Evolutionary conservation across 352 stramenopile species (phyloP).

Genomic region (Phytophthora sp.): DNA sequence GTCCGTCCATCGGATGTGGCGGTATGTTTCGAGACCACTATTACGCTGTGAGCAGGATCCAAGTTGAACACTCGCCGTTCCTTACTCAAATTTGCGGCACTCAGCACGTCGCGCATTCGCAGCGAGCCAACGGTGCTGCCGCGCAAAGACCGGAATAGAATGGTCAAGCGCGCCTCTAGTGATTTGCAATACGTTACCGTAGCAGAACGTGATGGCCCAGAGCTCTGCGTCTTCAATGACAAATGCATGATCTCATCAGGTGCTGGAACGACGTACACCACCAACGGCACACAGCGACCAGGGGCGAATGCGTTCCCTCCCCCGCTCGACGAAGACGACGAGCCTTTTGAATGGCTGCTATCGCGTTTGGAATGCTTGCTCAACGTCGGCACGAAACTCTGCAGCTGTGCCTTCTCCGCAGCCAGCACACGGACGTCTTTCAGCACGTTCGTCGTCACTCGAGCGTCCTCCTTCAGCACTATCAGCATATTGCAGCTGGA

Average conservation of each 20-base stretch:
- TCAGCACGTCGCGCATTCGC: conserved; percentile 62
- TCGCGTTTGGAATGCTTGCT: conserved; percentile 51
- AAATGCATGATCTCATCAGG: conserved; percentile 50
- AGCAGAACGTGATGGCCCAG: conserved; percentile 47
- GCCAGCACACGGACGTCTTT: conserved; percentile 55
- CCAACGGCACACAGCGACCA: conserved; percentile 69
- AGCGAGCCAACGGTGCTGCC: conserved; percentile 57
- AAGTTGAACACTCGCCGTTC: conserved; percentile 72
- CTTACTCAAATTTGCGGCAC: conserved; percentile 60
- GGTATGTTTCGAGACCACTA: conserved; percentile 54
- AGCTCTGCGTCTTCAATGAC: conserved; percentile 35
- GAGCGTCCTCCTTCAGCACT: conserved; percentile 47
- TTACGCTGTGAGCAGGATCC: conserved; percentile 71
- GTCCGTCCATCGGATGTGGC: conserved; percentile 37
- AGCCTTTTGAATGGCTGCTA: conserved; percentile 28
- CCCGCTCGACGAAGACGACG: conserved; percentile 17
- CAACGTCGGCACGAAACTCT: conserved; percentile 36
- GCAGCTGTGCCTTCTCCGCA: conserved; percentile 63
- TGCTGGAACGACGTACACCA: conserved; percentile 66
- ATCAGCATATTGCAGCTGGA: conserved; percentile 67
- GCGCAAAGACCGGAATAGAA: conserved; percentile 61
- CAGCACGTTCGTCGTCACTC: conserved; percentile 49
- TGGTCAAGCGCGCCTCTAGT: conserved; percentile 57
- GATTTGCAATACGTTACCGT: conserved; percentile 64
- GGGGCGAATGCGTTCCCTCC: conserved; percentile 52